Percentiles rank a stretch among this genome's conserved stretches.
Conservation (phyloP, 164 flowering plant genomes). For the Berberis vulgaris region DNA sequence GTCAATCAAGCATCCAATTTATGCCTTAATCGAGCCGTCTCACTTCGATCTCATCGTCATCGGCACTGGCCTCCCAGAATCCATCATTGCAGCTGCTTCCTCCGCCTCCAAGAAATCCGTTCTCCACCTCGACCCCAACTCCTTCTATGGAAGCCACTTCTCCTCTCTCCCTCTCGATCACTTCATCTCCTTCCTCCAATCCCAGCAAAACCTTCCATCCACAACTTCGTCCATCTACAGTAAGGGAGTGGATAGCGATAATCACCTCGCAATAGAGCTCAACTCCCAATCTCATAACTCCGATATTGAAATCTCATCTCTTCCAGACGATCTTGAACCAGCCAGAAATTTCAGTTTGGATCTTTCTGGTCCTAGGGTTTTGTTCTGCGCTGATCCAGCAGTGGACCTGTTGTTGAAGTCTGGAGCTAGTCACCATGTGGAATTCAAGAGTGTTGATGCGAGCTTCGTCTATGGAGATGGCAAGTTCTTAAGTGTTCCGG, state of each 20-base stretch:
- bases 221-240: not conserved
- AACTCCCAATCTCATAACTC: constrained; percentile 36
- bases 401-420: constrained; percentile 59
- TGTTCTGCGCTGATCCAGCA: constrained; percentile 62
- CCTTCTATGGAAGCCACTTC: constrained; percentile 72
- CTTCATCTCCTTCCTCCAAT: constrained; percentile 40
- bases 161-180: constrained; percentile 50
- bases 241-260: not conserved
- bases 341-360: constrained; percentile 58
- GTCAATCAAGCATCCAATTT: not conserved
- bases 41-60: constrained; percentile 61
- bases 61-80: constrained; percentile 78
- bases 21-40: constrained; percentile 67
- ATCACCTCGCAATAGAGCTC: constrained; percentile 18
- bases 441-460: constrained; percentile 72
- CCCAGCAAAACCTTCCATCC: constrained; percentile 11
- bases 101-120: constrained; percentile 69
- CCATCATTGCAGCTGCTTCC: constrained; percentile 75
- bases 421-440: constrained; percentile 53
- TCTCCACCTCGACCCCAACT: constrained; percentile 78
- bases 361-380: constrained; percentile 68
- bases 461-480: constrained; percentile 41
- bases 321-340: constrained; percentile 18
- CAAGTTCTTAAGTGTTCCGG: constrained; percentile 50
- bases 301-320: constrained; percentile 34